phyloP scores from a whole-genome alignment of 2,329 filamentous ascomycete genomes.

The Colletotrichum horii region DNA sequence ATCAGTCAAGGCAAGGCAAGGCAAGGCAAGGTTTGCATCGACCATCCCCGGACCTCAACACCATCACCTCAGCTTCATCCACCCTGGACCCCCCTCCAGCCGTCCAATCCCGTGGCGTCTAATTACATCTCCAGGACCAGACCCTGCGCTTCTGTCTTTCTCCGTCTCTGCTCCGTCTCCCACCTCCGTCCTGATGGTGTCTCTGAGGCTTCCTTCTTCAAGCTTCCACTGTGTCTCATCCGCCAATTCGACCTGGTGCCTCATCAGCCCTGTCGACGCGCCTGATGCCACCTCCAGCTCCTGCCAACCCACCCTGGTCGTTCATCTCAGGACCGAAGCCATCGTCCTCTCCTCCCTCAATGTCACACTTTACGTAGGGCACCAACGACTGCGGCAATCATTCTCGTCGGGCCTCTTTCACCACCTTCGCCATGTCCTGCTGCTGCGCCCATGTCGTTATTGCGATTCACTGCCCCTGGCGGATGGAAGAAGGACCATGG shows the following conservation, averaged over 20 bases:
- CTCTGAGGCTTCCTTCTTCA: not conserved
- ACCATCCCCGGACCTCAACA: not conserved
- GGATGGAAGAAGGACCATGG: not conserved
- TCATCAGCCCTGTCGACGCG: not conserved
- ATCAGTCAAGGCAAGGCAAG: not conserved
- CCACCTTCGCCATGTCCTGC: not conserved
- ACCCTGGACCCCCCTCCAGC: not conserved
- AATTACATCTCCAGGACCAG: not conserved
- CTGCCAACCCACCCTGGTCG: not conserved
- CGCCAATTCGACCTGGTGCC: not conserved
- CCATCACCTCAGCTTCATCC: not conserved
- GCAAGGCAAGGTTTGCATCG: not conserved
- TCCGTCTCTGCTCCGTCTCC: not conserved
- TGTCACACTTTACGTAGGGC: not conserved
- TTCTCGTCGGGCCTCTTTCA: not conserved
- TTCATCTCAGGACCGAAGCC: not conserved
- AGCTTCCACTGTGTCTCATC: not conserved
- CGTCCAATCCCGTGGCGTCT: not conserved
- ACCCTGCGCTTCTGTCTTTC: not conserved
- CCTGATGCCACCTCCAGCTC: not conserved
- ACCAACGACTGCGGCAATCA: not conserved
- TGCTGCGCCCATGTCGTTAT: not conserved
- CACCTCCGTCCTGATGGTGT: not conserved
- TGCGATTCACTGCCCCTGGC: not conserved
- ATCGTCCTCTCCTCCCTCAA: not conserved